phyloP scores from a whole-genome alignment of 306 rosid genomes.

The Gastrolobium bilobum region DNA sequence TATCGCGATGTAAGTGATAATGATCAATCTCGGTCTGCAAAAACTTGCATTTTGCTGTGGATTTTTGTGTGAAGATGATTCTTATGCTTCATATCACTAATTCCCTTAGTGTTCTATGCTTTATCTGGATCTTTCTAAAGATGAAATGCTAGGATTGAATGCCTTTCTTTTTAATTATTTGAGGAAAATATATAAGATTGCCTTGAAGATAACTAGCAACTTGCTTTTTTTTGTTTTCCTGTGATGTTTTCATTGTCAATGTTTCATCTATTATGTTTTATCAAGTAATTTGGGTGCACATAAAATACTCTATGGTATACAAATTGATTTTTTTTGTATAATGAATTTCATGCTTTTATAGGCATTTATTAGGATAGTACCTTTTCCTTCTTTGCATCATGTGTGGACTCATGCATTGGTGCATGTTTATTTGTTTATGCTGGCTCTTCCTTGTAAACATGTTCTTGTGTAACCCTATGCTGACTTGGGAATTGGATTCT shows the following conservation, averaged over 20 bases:
- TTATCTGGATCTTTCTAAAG: conserved; percentile 1
- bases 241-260: not conserved
- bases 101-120: conserved; percentile 9
- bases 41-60: conserved; percentile 5
- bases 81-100: conserved; percentile 4
- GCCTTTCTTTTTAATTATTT: not conserved
- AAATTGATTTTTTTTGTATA: not conserved
- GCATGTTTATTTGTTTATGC: not conserved
- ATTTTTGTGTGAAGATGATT: conserved; percentile 3
- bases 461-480: not conserved
- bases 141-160: not conserved
- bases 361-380: not conserved
- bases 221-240: not conserved
- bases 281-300: not conserved
- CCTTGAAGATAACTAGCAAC: not conserved
- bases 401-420: not conserved
- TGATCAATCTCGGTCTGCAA: not conserved
- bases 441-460: conserved; percentile 1
- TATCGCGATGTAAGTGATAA: conserved; percentile 81
- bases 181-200: not conserved
- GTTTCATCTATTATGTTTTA: not conserved
- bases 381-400: not conserved
- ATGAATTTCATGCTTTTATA: not conserved
- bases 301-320: conserved; percentile 11
- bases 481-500: conserved; percentile 27